phyloP scores from a whole-genome alignment of 495 filamentous ascomycete species.

The Parathielavia hyrcaniae region DNA sequence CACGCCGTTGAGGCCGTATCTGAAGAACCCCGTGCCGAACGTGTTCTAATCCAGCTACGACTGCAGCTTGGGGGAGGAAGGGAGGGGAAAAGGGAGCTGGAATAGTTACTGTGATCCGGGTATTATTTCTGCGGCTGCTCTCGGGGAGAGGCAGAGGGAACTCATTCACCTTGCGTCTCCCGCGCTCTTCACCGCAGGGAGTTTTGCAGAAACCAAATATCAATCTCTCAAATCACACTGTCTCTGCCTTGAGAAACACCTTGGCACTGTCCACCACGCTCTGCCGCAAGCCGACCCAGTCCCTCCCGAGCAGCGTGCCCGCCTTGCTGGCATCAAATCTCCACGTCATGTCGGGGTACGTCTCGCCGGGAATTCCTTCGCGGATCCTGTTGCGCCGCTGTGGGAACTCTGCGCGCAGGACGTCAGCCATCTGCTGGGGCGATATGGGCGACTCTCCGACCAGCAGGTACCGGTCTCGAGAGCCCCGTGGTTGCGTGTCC shows the following conservation, averaged over 20 bases:
- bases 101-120: too few species aligned
- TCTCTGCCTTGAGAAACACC: constrained; percentile 17
- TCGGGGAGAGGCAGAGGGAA: too few species aligned
- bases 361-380: constrained; percentile 28
- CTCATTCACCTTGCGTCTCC: too few species aligned
- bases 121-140: too few species aligned
- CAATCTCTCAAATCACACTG: background rate
- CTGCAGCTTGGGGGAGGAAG: too few species aligned
- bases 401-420: constrained; percentile 30
- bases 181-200: too few species aligned
- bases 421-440: constrained; percentile 31
- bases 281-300: constrained; percentile 32
- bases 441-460: constrained; percentile 18
- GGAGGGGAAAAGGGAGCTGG: too few species aligned
- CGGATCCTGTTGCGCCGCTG: constrained; percentile 27
- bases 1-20: constrained; percentile 26
- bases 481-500: constrained; percentile 20
- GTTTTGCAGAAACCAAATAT: too few species aligned
- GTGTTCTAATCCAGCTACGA: constrained; percentile 15
- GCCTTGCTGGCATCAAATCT: constrained; percentile 31
- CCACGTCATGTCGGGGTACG: constrained; percentile 1
- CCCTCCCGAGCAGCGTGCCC: constrained; percentile 23
- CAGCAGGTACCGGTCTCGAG: constrained; percentile 27
- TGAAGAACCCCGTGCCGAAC: constrained; percentile 20
- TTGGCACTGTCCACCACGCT: constrained; percentile 32